phyloP scores from a whole-genome alignment of 371 early-diverging fungal genomes.

The Actinomortierella wolfii region DNA sequence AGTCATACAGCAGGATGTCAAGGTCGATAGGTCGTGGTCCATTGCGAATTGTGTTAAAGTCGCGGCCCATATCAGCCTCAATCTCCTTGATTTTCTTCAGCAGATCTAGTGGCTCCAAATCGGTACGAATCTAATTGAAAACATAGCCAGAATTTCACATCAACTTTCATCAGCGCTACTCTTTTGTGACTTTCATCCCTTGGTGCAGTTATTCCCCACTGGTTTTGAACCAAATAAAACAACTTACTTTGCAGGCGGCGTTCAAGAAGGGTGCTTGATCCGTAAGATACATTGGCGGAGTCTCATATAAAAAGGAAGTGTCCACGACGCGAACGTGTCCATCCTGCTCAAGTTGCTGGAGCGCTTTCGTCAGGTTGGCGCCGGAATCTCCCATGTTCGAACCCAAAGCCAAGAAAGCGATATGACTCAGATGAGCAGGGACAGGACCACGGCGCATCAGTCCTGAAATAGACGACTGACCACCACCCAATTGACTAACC shows the following conservation, averaged over 20 bases:
- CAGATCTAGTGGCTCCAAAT: constrained; percentile 74
- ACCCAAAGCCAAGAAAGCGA: constrained; percentile 86
- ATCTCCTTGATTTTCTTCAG: constrained; percentile 82
- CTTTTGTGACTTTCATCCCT: too few species aligned
- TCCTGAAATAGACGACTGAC: neutral
- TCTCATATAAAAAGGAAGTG: constrained; percentile 96
- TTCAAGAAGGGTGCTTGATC: constrained; percentile 95
- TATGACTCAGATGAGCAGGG: constrained; percentile 39
- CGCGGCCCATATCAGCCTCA: constrained; percentile 84
- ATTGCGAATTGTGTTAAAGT: constrained; percentile 69
- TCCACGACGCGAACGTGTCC: constrained; percentile 71
- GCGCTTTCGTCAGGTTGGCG: constrained; percentile 76
- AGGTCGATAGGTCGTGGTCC: constrained; percentile 95
- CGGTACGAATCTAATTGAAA: constrained; percentile 62
- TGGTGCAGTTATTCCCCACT: too few species aligned
- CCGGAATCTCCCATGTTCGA: constrained; percentile 89
- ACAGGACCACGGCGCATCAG: constrained; percentile 20
- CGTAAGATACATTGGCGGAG: constrained; percentile 92
- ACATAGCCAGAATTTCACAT: neutral
- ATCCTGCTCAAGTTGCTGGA: constrained; percentile 62
- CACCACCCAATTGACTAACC: constrained; percentile 4
- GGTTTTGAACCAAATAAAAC: constrained; percentile 12
- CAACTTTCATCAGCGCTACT: too few species aligned
- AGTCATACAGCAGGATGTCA: constrained; percentile 93
- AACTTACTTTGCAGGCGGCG: constrained; percentile 78